Conservation (phyloP, 805 yeast genomes). For the baker's yeast (Saccharomyces cerevisiae) region DNA sequence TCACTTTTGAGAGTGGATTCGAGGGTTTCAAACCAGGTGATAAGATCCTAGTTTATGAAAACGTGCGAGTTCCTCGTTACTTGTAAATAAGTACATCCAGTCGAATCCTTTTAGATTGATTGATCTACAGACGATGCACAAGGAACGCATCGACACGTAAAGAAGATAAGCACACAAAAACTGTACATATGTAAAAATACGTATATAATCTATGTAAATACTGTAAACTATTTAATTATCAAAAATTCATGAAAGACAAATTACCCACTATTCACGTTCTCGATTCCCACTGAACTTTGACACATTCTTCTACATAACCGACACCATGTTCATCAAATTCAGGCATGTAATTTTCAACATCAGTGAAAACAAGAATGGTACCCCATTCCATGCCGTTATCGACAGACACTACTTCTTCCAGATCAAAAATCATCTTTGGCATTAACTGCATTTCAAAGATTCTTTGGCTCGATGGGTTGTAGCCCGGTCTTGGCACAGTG, state of each 20-base stretch:
- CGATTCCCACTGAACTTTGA: slow-evolving; percentile 80
- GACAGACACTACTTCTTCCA: slow-evolving; percentile 49
- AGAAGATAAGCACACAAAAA: slow-evolving; percentile 1
- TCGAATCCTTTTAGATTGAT: neutral
- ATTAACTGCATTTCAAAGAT: slow-evolving; percentile 82
- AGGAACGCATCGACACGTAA: slow-evolving; percentile 1
- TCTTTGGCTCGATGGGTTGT: slow-evolving; percentile 50
- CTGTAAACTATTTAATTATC: neutral
- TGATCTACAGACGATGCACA: neutral
- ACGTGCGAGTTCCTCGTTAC: slow-evolving; percentile 47
- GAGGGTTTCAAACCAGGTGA: slow-evolving; percentile 69
- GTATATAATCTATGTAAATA: neutral
- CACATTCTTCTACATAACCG: slow-evolving; percentile 76
- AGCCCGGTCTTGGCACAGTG: slow-evolving; percentile 51
- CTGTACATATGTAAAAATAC: neutral
- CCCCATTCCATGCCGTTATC: slow-evolving; percentile 96
- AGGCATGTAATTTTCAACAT: slow-evolving; percentile 55
- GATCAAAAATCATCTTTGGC: slow-evolving; percentile 85
- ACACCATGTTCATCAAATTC: slow-evolving; percentile 52
- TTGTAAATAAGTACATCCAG: slow-evolving; percentile 23
- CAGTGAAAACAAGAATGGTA: slow-evolving; percentile 76
- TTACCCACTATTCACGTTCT: slow-evolving; percentile 5
- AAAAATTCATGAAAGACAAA: neutral
- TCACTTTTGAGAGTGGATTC: slow-evolving; percentile 56
- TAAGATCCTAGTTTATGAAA: slow-evolving; percentile 63